A percentile compares a stretch with the other conserved stretches of the same genome.
Conservation (phyloP, 345 rosid genomes). For the Aegle marmelos region DNA sequence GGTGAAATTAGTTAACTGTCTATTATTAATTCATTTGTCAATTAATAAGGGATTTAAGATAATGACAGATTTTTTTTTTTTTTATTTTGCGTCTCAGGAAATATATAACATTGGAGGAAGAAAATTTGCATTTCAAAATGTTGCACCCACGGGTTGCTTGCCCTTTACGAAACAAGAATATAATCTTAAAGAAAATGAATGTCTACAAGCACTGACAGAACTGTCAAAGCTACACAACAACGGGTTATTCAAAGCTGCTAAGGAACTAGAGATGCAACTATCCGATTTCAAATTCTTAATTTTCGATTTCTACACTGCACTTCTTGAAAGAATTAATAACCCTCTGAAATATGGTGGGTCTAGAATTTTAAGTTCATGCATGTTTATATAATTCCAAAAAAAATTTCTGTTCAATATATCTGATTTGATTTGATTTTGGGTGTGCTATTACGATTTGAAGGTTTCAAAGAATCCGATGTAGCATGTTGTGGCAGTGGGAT, state of each 20-base stretch:
- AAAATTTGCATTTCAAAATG: conserved; percentile 19
- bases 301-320: conserved; percentile 1
- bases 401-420: too few relatives aligned
- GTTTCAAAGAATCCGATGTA: conserved; percentile 10
- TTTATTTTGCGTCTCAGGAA: background rate
- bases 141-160: conserved; percentile 12
- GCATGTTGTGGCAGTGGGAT: conserved; percentile 36
- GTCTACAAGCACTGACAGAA: background rate
- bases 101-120: conserved; percentile 17
- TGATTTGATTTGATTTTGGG: too few relatives aligned
- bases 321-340: background rate
- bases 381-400: too few relatives aligned
- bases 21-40: too few relatives aligned
- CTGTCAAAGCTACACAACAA: background rate
- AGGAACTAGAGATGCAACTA: background rate
- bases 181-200: background rate
- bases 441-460: background rate
- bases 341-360: background rate
- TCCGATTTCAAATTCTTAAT: conserved; percentile 6
- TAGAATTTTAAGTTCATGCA: too few relatives aligned
- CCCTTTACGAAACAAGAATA: background rate
- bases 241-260: background rate
- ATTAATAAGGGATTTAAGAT: too few relatives aligned
- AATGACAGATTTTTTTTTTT: background rate
- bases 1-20: conserved; percentile 7